Percentiles rank a stretch among this genome's conserved stretches.
These are phyloP conservation scores for Fraxinus paxiana DNA, from an alignment of 305 asterid genomes.

Conservation along the genomic window DNA sequence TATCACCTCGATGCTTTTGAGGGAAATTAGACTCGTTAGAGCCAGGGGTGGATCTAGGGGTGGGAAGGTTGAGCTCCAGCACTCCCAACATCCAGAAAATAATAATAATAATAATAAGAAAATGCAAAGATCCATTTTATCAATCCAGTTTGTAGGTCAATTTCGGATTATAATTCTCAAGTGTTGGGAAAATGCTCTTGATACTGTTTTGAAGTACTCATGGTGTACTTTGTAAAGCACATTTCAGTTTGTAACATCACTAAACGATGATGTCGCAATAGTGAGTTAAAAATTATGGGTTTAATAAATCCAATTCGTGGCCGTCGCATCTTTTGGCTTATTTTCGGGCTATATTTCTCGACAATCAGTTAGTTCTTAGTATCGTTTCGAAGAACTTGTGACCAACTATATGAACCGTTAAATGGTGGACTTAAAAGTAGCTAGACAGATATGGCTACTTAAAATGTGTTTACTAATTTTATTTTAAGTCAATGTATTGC, in stretches of 20 bases:
- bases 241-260: not conserved
- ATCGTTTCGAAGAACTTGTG: not conserved
- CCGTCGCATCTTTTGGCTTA: not conserved
- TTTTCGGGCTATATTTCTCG: not conserved
- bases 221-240: not conserved
- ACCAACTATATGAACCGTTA: not conserved
- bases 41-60: not conserved
- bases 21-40: not conserved
- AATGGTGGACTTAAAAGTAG: not conserved
- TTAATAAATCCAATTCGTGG: not conserved
- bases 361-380: not conserved
- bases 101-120: no score
- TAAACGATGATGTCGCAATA: not conserved
- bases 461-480: not conserved
- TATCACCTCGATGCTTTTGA: not conserved
- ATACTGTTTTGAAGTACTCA: not conserved
- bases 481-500: not conserved
- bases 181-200: not conserved
- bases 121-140: not conserved
- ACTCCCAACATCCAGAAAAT: not conserved
- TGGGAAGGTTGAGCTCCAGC: not conserved
- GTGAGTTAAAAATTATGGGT: not conserved
- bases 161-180: not conserved
- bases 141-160: not conserved
- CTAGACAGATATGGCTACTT: not conserved